These are phyloP conservation scores for Whalleya microplaca DNA, from an alignment of 2,329 filamentous ascomycete genomes.

Conservation along the genomic window DNA sequence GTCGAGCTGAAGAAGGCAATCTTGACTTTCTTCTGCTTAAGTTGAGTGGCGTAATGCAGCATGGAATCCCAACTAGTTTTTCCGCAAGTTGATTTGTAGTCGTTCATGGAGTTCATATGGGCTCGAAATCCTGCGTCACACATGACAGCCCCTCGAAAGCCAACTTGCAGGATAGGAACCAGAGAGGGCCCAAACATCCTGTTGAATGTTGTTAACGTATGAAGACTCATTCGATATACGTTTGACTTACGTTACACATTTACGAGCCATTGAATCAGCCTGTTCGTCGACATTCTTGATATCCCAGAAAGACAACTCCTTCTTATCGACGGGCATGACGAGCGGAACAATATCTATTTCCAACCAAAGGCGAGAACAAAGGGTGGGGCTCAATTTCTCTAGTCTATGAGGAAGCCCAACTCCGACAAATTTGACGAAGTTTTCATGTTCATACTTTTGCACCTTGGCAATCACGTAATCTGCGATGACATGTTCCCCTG, in stretches of 20 bases:
- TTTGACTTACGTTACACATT: slow-evolving; percentile 68
- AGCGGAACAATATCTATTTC: slow-evolving; percentile 78
- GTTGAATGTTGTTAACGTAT: slow-evolving; percentile 14
- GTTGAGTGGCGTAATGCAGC: slow-evolving; percentile 62
- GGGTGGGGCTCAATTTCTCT: slow-evolving; percentile 61
- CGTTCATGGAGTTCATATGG: slow-evolving; percentile 57
- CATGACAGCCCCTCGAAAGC: slow-evolving; percentile 69
- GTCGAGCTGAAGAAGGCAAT: slow-evolving; percentile 81
- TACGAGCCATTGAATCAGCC: slow-evolving; percentile 79
- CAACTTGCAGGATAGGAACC: slow-evolving; percentile 69
- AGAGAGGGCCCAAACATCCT: slow-evolving; percentile 75
- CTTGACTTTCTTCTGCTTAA: slow-evolving; percentile 67
- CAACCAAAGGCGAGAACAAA: slow-evolving; percentile 74
- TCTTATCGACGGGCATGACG: slow-evolving; percentile 57
- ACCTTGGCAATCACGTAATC: slow-evolving; percentile 63
- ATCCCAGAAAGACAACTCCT: slow-evolving; percentile 51
- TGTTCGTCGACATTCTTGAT: slow-evolving; percentile 74
- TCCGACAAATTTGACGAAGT: slow-evolving; percentile 75
- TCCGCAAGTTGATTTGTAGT: slow-evolving; percentile 65
- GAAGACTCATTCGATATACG: slow-evolving; percentile 6
- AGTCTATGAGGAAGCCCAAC: slow-evolving; percentile 68
- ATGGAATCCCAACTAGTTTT: slow-evolving; percentile 67
- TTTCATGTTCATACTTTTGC: slow-evolving; percentile 62
- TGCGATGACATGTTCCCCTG: slow-evolving; percentile 52
- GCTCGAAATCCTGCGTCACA: slow-evolving; percentile 70